Base-by-base conservation (phyloP, 208 protist species). In the Trypanosoma avium region DNA sequence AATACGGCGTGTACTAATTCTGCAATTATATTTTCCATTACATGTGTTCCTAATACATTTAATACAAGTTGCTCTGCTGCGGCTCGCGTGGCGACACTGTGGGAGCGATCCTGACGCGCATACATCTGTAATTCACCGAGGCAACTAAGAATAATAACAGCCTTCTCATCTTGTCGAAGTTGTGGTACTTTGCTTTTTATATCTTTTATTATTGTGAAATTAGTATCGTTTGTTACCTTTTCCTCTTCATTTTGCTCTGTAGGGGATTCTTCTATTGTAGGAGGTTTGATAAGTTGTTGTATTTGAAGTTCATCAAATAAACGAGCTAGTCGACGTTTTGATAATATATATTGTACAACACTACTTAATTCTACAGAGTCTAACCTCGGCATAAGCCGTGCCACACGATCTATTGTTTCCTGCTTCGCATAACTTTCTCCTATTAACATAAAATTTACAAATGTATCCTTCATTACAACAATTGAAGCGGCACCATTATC, bases 21-120 rank as follows among this genome's bases (percentile, higher is more conserved):
- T 1, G 82, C 67, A 6, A 95, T 52, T 4, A 90, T 29, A 32
- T 85, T 87, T 53, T 93, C 89, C 49, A 84, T 67, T 4, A 79
- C 74, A 67, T 95, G 89, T 0, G 76, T 73, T 13, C 81, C 77
- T 21, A 95, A 67, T 22, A 95, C 86, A 63, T 95, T 70, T n/a
- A 81, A 65, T 29, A 95, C 89, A 19, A 92, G 83, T 1, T 67
- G 58, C 59, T 90, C 81, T 13, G 86, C 84, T 0, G 77, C 78
- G 26, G 70, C 36, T 24, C 71, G 70, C 42, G 75, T 76, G 26
- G 63, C 61, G n/a, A 93, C 81, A 36, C 73, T 81, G 35, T 67
- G 73, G 4, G 83, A 76, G 9, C 84, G 70, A 46, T 86, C 74
- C 60, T 77, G 73, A 4, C 76, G 70, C 15, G 79, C 56, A 57